These are phyloP conservation scores for Ceratocystis cubensis DNA, from an alignment of 2,329 filamentous ascomycete species.

Conservation along the genomic window DNA sequence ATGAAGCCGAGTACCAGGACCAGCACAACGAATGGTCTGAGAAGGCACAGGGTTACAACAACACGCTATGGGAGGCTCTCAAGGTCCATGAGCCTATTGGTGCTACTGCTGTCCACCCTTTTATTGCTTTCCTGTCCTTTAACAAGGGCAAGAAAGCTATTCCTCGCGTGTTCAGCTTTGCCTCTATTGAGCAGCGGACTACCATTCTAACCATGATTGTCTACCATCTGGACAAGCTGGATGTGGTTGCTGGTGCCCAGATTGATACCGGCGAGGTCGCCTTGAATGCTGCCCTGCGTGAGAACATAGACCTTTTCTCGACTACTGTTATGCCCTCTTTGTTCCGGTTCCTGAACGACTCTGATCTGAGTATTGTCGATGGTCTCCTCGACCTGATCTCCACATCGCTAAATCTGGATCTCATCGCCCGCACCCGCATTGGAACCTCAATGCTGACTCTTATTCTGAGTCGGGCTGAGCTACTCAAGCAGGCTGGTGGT, in stretches of 20 bases:
- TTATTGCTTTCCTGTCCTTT: conserved; percentile 90
- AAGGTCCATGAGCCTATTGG: conserved; percentile 90
- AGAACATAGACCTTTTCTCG: conserved; percentile 86
- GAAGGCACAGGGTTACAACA: conserved; percentile 57
- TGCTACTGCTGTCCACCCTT: conserved; percentile 67
- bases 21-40: conserved; percentile 70
- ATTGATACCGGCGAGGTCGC: conserved; percentile 58
- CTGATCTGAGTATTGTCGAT: conserved; percentile 78
- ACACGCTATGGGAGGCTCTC: conserved; percentile 69
- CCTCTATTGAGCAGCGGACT: conserved; percentile 82
- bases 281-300: conserved; percentile 64
- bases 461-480: conserved; percentile 84
- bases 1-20: conserved; percentile 56
- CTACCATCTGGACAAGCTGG: conserved; percentile 80
- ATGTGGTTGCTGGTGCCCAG: conserved; percentile 74
- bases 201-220: conserved; percentile 94
- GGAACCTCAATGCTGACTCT: conserved; percentile 85
- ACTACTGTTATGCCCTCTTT: conserved; percentile 79
- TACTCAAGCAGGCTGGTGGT: conserved; percentile 69
- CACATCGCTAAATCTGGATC: conserved; percentile 67
- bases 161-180: conserved; percentile 85
- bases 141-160: conserved; percentile 94
- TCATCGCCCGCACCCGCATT: conserved; percentile 76
- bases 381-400: conserved; percentile 78
- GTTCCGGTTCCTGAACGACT: conserved; percentile 81